Evolutionary conservation across 139 green algal species (phyloP).

Genomic region (Tetradesmus lagerheimii): DNA sequence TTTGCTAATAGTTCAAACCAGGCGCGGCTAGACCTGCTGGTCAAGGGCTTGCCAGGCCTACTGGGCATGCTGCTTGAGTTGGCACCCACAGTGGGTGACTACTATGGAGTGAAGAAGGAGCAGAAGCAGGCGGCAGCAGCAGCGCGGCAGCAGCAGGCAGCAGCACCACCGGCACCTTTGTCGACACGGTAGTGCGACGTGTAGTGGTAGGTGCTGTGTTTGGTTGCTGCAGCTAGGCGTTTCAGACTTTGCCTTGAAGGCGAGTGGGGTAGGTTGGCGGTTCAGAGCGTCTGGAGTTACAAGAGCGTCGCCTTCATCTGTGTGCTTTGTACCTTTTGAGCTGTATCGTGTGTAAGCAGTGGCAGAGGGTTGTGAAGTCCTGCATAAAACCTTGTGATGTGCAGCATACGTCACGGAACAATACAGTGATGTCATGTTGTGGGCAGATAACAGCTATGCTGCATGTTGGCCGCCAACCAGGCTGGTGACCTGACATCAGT

Average conservation of each 20-base stretch:
- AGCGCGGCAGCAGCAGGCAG: constrained; percentile 14
- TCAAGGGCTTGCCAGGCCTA: constrained; percentile 70
- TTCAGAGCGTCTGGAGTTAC: too few relatives aligned
- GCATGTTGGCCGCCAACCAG: too few relatives aligned
- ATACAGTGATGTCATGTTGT: neutral
- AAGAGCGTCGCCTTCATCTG: too few relatives aligned
- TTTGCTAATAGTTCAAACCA: constrained; percentile 84
- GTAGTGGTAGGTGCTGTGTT: too few relatives aligned
- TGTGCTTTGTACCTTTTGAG: neutral
- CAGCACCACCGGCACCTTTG: neutral
- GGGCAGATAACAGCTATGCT: neutral
- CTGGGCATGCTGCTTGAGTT: constrained; percentile 75
- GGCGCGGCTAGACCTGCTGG: constrained; percentile 78
- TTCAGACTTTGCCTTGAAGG: too few relatives aligned
- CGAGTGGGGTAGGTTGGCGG: too few relatives aligned
- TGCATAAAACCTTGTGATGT: neutral
- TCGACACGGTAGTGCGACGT: neutral
- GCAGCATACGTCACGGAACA: neutral
- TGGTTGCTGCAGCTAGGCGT: too few relatives aligned
- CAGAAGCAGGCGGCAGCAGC: constrained; percentile 11
- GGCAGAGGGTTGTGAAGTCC: neutral
- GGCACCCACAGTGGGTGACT: constrained; percentile 49
- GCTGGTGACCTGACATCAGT: too few relatives aligned
- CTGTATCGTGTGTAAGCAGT: neutral
- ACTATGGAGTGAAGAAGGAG: constrained; percentile 49